Percentiles rank a stretch among this genome's conserved stretches.
Evolutionary conservation across 257 asterid species (phyloP).

Genomic region (Forsythia suspensa): DNA sequence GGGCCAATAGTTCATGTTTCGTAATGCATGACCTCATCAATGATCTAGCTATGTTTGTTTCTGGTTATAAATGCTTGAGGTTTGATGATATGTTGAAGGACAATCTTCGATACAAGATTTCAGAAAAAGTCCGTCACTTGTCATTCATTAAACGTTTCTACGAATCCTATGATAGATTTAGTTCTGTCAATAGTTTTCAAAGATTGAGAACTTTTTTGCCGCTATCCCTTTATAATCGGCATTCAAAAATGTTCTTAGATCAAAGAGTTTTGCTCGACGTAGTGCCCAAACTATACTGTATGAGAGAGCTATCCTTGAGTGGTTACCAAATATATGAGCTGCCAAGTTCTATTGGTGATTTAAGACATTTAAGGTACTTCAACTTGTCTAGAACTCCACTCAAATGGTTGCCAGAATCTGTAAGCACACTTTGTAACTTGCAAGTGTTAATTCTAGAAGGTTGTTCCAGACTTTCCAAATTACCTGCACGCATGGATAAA

Average conservation of each 20-base stretch:
- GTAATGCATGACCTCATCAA: slow-evolving; percentile 39
- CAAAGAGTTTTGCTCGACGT: slow-evolving; percentile 21
- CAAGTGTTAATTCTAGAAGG: slow-evolving; percentile 13
- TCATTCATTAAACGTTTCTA: slow-evolving; percentile 25
- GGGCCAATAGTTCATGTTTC: slow-evolving; percentile 4
- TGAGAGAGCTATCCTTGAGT: slow-evolving; percentile 27
- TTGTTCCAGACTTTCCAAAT: neutral
- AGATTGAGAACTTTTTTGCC: slow-evolving; percentile 37
- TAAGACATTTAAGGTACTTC: slow-evolving; percentile 32
- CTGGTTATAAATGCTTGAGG: slow-evolving; percentile 31
- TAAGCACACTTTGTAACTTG: slow-evolving; percentile 17
- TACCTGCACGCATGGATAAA: neutral
- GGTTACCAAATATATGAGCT: slow-evolving; percentile 30
- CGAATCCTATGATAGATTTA: slow-evolving; percentile 26
- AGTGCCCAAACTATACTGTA: slow-evolving; percentile 18
- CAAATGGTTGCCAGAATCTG: slow-evolving; percentile 15
- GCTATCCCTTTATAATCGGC: slow-evolving; percentile 12
- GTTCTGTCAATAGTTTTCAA: slow-evolving; percentile 16
- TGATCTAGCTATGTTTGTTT: slow-evolving; percentile 33
- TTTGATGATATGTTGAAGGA: slow-evolving; percentile 26
- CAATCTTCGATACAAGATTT: slow-evolving; percentile 11
- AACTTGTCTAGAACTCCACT: slow-evolving; percentile 20
- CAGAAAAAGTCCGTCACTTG: slow-evolving; percentile 26
- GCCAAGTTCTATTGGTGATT: slow-evolving; percentile 27
- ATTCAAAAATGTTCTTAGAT: slow-evolving; percentile 3